phyloP scores from a whole-genome alignment of 345 rosid genomes.

The Eucalyptus melliodora region DNA sequence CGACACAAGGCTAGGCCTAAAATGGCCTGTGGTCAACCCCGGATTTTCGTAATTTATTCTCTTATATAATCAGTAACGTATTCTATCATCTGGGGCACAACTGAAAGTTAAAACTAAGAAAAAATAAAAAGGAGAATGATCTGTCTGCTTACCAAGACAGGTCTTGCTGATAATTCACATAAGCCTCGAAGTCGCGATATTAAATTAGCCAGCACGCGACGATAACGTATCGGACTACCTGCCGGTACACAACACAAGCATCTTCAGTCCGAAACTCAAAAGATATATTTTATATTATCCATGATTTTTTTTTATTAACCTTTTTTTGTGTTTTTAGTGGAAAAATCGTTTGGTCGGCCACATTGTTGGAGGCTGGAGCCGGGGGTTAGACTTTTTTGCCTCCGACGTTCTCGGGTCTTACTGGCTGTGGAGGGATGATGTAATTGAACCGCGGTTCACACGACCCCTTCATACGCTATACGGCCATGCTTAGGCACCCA shows the following conservation, averaged over 20 bases:
- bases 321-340: background rate
- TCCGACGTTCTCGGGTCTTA: background rate
- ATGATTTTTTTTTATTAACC: background rate
- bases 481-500: background rate
- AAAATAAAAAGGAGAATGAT: background rate
- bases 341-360: background rate
- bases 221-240: background rate
- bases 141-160: background rate
- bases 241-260: background rate
- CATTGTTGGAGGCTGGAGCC: background rate
- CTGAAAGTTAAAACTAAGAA: background rate
- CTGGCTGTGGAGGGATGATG: background rate
- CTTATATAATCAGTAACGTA: background rate
- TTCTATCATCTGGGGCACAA: background rate
- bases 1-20: background rate
- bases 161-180: background rate
- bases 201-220: background rate
- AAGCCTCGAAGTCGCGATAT: background rate
- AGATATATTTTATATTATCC: background rate
- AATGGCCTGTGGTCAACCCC: background rate
- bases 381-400: background rate
- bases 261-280: background rate
- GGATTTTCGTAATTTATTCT: background rate
- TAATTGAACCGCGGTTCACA: background rate
- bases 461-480: background rate